A percentile compares a stretch with the other conserved stretches of the same genome.
Evolutionary conservation across 1,139 yeast genomes (phyloP).

Genomic region (Pichia inconspicua): DNA sequence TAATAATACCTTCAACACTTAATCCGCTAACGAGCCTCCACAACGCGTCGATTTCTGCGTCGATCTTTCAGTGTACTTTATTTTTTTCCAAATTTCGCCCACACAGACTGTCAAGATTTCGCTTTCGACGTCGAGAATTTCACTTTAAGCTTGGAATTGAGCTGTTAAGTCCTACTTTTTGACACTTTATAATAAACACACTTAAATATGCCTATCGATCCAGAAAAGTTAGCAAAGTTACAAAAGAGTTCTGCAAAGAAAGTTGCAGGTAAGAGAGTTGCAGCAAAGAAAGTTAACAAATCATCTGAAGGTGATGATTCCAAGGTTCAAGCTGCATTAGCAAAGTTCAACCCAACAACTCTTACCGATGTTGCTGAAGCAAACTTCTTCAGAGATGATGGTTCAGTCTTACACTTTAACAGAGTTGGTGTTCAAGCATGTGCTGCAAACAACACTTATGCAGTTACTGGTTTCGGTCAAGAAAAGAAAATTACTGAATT

Average conservation of each 20-base stretch:
- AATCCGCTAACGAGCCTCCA: background rate
- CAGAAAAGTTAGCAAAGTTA: conserved; percentile 79
- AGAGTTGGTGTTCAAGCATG: conserved; percentile 94
- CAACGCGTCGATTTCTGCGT: background rate
- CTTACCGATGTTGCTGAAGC: conserved; percentile 92
- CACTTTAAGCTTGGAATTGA: background rate
- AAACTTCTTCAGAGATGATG: conserved; percentile 95
- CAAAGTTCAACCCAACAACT: conserved; percentile 84
- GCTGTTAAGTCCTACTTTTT: background rate
- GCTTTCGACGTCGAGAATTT: conserved; percentile 2
- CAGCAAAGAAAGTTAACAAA: conserved; percentile 57
- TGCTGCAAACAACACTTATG: conserved; percentile 83
- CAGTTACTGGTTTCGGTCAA: conserved; percentile 92
- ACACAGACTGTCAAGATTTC: too few relatives aligned
- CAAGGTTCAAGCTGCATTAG: conserved; percentile 83
- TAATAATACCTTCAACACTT: background rate
- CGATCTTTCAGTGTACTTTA: too few relatives aligned
- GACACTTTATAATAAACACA: background rate
- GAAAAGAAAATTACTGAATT: conserved; percentile 89
- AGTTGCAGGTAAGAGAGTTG: conserved; percentile 87
- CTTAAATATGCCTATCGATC: conserved; percentile 65
- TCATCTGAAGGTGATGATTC: conserved; percentile 76
- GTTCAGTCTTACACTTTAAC: conserved; percentile 91
- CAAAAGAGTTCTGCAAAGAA: conserved; percentile 69
- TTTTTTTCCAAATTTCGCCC: too few relatives aligned